phyloP scores from a whole-genome alignment of 345 rosid genomes.

The Populus simonii region DNA sequence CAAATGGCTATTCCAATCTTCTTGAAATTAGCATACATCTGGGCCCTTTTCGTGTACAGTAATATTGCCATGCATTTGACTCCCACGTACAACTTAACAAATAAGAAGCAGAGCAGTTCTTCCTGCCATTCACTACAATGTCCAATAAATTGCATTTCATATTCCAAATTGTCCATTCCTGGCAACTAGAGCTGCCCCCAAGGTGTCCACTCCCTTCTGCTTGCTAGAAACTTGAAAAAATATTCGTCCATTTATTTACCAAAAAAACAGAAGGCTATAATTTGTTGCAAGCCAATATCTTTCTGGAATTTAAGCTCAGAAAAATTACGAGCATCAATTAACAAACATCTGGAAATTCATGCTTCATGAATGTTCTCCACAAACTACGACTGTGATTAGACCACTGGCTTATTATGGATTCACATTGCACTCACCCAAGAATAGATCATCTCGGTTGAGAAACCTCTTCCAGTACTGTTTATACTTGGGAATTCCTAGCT shows the following conservation, averaged over 20 bases:
- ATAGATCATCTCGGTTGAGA: conserved; percentile 17
- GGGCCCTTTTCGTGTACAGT: conserved; percentile 7
- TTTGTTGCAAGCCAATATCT: conserved; percentile 9
- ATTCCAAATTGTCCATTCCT: conserved; percentile 8
- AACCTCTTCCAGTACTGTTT: conserved; percentile 30
- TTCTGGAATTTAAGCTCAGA: conserved; percentile 21
- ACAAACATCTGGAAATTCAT: conserved; percentile 1
- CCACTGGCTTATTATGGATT: conserved; percentile 41
- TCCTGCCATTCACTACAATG: conserved; percentile 15
- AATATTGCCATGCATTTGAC: not conserved
- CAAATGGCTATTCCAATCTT: conserved; percentile 11
- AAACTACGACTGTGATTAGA: conserved; percentile 4
- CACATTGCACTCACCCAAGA: conserved; percentile 24
- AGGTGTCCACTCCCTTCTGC: conserved; percentile 21
- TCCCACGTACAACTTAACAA: conserved; percentile 2
- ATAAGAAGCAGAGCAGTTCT: conserved; percentile 11
- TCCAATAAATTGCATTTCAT: conserved; percentile 3
- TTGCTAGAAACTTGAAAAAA: conserved; percentile 1
- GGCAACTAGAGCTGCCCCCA: conserved; percentile 5
- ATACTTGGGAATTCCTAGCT: conserved; percentile 31
- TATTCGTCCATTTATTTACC: conserved; percentile 23
- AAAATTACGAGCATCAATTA: conserved; percentile 23
- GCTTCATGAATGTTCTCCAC: conserved; percentile 15
- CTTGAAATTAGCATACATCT: not conserved
- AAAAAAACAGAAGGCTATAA: conserved; percentile 20